These are phyloP conservation scores for Podospora comata DNA, from an alignment of 495 filamentous ascomycete species.

Conservation along the genomic window DNA sequence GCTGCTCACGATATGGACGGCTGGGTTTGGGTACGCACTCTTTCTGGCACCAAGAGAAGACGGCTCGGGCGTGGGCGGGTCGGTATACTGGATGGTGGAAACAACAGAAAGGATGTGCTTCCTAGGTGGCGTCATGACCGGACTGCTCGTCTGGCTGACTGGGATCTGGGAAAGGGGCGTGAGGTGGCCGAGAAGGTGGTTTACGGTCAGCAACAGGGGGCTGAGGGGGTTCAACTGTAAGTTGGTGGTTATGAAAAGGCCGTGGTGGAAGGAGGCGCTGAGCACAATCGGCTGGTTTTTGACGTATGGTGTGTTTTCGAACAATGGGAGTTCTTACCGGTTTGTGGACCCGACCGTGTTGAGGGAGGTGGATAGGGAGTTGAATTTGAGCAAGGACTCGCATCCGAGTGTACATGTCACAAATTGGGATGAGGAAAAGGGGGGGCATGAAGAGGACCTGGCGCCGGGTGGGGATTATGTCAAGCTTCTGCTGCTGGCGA, in stretches of 20 bases:
- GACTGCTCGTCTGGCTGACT: constrained; percentile 82
- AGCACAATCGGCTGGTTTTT: constrained; percentile 70
- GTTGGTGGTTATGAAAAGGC: constrained; percentile 78
- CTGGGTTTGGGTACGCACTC: constrained; percentile 79
- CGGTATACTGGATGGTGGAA: constrained; percentile 92
- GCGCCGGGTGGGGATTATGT: constrained; percentile 86
- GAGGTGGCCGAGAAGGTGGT: constrained; percentile 89
- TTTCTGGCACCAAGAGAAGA: constrained; percentile 89
- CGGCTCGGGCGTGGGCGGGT: constrained; percentile 83
- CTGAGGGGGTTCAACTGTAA: constrained; percentile 92
- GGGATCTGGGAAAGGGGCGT: constrained; percentile 94
- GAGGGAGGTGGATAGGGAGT: constrained; percentile 49
- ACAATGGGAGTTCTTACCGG: constrained; percentile 62
- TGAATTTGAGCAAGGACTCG: constrained; percentile 38
- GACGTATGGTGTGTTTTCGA: constrained; percentile 68
- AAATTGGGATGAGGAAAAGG: constrained; percentile 46
- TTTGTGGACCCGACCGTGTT: constrained; percentile 57
- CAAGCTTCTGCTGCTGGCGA: constrained; percentile 85
- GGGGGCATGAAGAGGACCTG: constrained; percentile 78
- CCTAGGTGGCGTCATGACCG: constrained; percentile 79
- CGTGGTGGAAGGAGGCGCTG: constrained; percentile 75
- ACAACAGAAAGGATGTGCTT: constrained; percentile 83
- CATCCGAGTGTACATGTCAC: constrained; percentile 45
- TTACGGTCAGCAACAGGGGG: constrained; percentile 82
- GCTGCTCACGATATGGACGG: constrained; percentile 72